Conservation (phyloP, 1,284 basidiomycete genomes). For the Violaceomyces palustris region DNA sequence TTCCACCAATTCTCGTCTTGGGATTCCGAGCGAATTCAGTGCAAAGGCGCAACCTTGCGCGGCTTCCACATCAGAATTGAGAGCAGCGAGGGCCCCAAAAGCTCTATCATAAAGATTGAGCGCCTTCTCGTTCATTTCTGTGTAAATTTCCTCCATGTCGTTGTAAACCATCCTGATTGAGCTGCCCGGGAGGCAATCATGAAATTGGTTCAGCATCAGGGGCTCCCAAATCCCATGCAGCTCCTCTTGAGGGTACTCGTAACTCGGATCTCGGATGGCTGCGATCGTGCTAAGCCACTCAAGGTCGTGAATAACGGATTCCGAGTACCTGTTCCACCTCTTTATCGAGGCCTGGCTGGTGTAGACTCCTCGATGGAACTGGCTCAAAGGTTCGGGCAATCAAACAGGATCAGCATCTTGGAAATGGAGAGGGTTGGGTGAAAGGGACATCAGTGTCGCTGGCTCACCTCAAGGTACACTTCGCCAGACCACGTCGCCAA, state of each 20-base stretch:
- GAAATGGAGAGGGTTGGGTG: too few relatives aligned
- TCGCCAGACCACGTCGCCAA: constrained; percentile 77
- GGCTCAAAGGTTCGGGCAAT: too few relatives aligned
- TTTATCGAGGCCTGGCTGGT: constrained; percentile 75
- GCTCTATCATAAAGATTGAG: too few relatives aligned
- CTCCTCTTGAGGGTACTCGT: constrained; percentile 72
- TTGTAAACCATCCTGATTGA: constrained; percentile 79
- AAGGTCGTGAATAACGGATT: constrained; percentile 81
- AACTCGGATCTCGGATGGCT: constrained; percentile 63
- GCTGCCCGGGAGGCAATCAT: constrained; percentile 79
- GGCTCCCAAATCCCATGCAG: constrained; percentile 78
- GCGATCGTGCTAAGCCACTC: constrained; percentile 84
- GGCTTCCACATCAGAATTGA: constrained; percentile 71
- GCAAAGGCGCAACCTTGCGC: constrained; percentile 66
- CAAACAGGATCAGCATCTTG: too few relatives aligned
- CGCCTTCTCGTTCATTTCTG: constrained; percentile 68
- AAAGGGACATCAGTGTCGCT: too few relatives aligned
- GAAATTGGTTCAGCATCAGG: constrained; percentile 58
- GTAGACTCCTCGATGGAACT: constrained; percentile 59
- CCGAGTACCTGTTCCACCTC: constrained; percentile 88
- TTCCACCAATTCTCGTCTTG: constrained; percentile 67
- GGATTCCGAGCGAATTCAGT: constrained; percentile 72
- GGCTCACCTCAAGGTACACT: constrained; percentile 67
- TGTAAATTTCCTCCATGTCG: constrained; percentile 80
- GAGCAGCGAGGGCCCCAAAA: too few relatives aligned